Percentiles rank a stretch among this genome's conserved stretches.
These are phyloP conservation scores for Hypocrella siamensis DNA, from an alignment of 2,329 filamentous ascomycete species.

Conservation along the genomic window DNA sequence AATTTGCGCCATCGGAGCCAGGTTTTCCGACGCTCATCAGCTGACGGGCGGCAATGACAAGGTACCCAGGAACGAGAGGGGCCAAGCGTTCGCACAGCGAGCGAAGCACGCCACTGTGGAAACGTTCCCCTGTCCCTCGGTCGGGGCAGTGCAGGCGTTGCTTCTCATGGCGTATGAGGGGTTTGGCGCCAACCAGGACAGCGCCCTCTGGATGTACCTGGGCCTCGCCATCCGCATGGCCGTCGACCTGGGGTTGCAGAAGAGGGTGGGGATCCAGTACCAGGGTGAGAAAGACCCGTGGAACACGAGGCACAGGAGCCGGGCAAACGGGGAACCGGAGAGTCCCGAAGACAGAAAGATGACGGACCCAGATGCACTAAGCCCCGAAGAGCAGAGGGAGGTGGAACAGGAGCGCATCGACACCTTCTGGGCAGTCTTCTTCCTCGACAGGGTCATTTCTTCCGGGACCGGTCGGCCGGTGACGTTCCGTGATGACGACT, in stretches of 20 bases:
- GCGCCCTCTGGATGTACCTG: slow-evolving; percentile 85
- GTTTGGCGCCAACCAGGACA: slow-evolving; percentile 78
- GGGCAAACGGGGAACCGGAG: slow-evolving; percentile 16
- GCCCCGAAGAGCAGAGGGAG: slow-evolving; percentile 39
- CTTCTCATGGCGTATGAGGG: slow-evolving; percentile 77
- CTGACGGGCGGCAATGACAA: slow-evolving; percentile 32
- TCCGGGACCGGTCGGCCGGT: slow-evolving; percentile 75
- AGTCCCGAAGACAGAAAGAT: slow-evolving; percentile 25
- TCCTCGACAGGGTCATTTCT: slow-evolving; percentile 75
- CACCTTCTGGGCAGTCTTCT: slow-evolving; percentile 82
- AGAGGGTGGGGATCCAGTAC: slow-evolving; percentile 56
- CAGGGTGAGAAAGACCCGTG: slow-evolving; percentile 37
- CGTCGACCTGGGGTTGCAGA: slow-evolving; percentile 67
- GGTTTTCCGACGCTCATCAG: slow-evolving; percentile 52
- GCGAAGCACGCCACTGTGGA: slow-evolving; percentile 74
- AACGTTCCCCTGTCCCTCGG: slow-evolving; percentile 66
- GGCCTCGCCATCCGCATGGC: slow-evolving; percentile 76
- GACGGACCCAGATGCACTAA: slow-evolving; percentile 22
- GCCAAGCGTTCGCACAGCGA: slow-evolving; percentile 63
- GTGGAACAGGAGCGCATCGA: slow-evolving; percentile 72
- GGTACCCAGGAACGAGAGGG: slow-evolving; percentile 48
- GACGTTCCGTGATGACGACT: slow-evolving; percentile 70
- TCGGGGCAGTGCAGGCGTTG: slow-evolving; percentile 72
- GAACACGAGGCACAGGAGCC: slow-evolving; percentile 28
- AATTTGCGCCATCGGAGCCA: slow-evolving; percentile 65